These are phyloP conservation scores for Colletotrichum chrysophilum DNA, from an alignment of 2,329 filamentous ascomycete species.

Conservation along the genomic window DNA sequence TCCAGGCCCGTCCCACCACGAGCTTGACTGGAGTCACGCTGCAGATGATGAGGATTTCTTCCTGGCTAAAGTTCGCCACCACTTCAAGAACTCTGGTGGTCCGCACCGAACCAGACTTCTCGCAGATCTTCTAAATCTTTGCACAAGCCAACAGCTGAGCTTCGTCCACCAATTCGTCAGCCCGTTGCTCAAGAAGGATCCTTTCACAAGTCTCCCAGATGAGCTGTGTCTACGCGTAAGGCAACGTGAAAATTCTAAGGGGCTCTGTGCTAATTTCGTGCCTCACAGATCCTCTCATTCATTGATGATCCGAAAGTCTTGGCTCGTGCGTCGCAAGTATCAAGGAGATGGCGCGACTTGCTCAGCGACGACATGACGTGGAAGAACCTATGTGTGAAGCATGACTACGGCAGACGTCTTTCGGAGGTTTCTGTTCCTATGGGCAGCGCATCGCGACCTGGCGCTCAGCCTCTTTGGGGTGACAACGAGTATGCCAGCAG, in stretches of 20 bases:
- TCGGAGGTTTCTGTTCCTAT: conserved; percentile 47
- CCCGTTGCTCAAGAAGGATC: conserved; percentile 93
- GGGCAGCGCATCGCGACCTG: conserved; percentile 3
- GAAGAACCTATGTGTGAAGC: conserved; percentile 96
- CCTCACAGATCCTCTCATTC: conserved; percentile 82
- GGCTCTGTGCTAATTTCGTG: not conserved
- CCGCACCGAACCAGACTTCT: conserved; percentile 81
- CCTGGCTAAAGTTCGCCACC: conserved; percentile 76
- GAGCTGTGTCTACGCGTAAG: conserved; percentile 89
- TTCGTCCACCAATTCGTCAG: conserved; percentile 97
- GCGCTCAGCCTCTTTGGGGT: conserved; percentile 9
- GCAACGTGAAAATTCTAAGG: too few relatives aligned
- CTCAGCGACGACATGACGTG: conserved; percentile 97
- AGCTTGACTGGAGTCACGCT: conserved; percentile 77
- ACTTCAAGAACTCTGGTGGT: conserved; percentile 80
- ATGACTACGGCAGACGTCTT: conserved; percentile 76
- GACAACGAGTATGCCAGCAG: conserved; percentile 34
- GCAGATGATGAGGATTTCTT: conserved; percentile 85
- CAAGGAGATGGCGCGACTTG: conserved; percentile 89
- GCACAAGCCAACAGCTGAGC: conserved; percentile 92
- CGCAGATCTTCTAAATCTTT: conserved; percentile 89
- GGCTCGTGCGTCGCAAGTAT: conserved; percentile 94
- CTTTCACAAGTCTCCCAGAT: conserved; percentile 89
- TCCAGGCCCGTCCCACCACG: conserved; percentile 64
- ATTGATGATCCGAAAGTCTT: conserved; percentile 96